These are phyloP conservation scores for Camellia sinensis DNA, from an alignment of 148 eudicot genomes.

Conservation along the genomic window DNA sequence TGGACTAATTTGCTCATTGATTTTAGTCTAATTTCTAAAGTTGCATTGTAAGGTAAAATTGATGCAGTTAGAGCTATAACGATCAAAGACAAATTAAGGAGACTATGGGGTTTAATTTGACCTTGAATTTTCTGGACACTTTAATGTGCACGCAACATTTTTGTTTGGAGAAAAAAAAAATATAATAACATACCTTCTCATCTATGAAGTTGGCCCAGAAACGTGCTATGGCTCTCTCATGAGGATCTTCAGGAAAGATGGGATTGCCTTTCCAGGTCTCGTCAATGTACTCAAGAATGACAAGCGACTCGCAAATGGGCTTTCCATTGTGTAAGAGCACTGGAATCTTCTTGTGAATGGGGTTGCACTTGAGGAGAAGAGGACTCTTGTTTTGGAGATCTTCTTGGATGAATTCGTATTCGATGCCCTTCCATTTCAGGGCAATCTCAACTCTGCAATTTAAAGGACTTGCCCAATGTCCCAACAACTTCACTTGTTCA, in stretches of 20 bases:
- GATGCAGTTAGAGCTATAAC: too few species aligned
- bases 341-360: constrained; percentile 43
- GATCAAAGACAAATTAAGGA: too few species aligned
- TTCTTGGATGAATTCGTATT: constrained; percentile 29
- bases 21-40: too few species aligned
- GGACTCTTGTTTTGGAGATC: constrained; percentile 23
- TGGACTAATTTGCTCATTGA: too few species aligned
- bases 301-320: constrained; percentile 38
- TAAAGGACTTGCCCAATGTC: constrained; percentile 21
- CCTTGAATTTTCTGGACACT: too few species aligned
- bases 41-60: too few species aligned
- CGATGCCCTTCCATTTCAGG: constrained; percentile 29
- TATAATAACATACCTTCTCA: constrained; percentile 32
- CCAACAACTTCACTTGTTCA: constrained; percentile 24
- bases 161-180: neutral
- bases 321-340: constrained; percentile 46
- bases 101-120: too few species aligned
- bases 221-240: constrained; percentile 40
- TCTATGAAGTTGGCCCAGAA: constrained; percentile 57
- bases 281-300: constrained; percentile 56
- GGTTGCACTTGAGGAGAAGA: constrained; percentile 31
- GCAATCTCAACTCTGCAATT: constrained; percentile 26
- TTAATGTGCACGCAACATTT: too few species aligned
- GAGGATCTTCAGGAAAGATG: constrained; percentile 51
- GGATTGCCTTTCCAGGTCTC: constrained; percentile 40